These are phyloP conservation scores for Leptographium lundbergii DNA, from an alignment of 2,329 filamentous ascomycete genomes.

Conservation along the genomic window DNA sequence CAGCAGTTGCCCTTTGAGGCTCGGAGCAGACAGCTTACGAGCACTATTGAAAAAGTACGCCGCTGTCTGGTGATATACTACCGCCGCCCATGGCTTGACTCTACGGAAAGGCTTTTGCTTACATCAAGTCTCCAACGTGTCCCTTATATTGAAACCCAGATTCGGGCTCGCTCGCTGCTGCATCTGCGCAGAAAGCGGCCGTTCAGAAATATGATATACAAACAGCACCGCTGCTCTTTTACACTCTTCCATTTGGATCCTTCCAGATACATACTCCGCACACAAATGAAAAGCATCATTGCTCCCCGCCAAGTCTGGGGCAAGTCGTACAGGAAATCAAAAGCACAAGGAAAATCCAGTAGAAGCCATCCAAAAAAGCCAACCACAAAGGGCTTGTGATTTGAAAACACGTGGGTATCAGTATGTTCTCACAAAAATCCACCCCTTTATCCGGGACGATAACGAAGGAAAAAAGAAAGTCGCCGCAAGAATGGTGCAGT, in stretches of 20 bases:
- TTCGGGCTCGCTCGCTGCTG: background rate
- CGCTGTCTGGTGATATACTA: too few relatives aligned
- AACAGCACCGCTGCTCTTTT: background rate
- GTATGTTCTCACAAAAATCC: background rate
- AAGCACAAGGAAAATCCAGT: background rate
- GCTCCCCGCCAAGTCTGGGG: background rate
- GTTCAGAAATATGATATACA: background rate
- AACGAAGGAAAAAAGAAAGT: background rate
- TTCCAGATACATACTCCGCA: background rate
- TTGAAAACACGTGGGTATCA: constrained; percentile 1
- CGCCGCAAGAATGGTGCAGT: background rate
- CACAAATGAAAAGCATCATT: background rate
- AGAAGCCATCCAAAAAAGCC: background rate
- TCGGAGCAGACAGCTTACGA: too few relatives aligned
- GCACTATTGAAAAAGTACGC: too few relatives aligned
- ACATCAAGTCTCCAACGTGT: background rate
- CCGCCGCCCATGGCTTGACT: too few relatives aligned
- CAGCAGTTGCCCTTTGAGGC: too few relatives aligned
- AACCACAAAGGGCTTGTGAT: background rate
- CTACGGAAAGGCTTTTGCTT: background rate
- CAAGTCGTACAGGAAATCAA: background rate
- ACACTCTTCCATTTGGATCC: background rate
- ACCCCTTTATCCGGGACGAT: background rate
- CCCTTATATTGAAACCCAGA: background rate
- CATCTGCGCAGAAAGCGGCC: background rate